Conservation (phyloP, 1,284 basidiomycete species). For the Kalmanozyma brasiliensis region DNA sequence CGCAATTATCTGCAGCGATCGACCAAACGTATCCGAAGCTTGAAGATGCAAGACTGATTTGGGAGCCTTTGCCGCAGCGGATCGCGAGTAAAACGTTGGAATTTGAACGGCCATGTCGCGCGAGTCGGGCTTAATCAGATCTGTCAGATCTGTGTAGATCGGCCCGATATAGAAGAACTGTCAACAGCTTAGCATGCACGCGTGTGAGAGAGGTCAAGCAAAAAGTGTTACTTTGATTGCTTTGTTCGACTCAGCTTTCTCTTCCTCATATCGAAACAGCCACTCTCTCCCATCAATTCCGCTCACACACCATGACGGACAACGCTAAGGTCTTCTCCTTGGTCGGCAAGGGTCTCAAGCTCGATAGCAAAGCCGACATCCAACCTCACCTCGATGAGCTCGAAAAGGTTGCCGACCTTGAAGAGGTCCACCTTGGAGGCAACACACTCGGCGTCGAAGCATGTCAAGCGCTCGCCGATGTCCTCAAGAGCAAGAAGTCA, state of each 20-base stretch:
- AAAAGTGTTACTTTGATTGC: conserved; percentile 20
- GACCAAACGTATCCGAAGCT: too few species aligned
- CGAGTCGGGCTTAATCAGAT: conserved; percentile 3
- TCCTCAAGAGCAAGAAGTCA: conserved; percentile 77
- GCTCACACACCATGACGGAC: conserved; percentile 25
- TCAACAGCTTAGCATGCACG: conserved; percentile 3
- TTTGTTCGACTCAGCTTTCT: conserved; percentile 3
- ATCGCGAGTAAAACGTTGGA: conserved; percentile 5
- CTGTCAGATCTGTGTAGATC: background rate
- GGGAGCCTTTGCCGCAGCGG: conserved; percentile 33
- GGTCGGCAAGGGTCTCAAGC: conserved; percentile 75
- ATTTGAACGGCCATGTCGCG: conserved; percentile 26
- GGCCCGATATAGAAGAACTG: conserved; percentile 10
- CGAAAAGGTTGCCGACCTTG: conserved; percentile 75
- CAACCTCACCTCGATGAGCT: conserved; percentile 75
- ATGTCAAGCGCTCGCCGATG: conserved; percentile 83
- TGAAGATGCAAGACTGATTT: too few species aligned
- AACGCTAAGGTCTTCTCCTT: conserved; percentile 48
- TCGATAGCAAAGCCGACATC: conserved; percentile 82
- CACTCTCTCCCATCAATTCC: background rate
- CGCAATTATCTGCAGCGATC: too few species aligned
- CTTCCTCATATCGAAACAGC: background rate
- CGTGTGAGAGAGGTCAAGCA: conserved; percentile 5
- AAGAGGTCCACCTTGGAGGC: conserved; percentile 90
- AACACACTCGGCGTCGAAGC: conserved; percentile 97